Conservation (phyloP, 2,329 filamentous ascomycete species). For the Pezicula radicicola region DNA sequence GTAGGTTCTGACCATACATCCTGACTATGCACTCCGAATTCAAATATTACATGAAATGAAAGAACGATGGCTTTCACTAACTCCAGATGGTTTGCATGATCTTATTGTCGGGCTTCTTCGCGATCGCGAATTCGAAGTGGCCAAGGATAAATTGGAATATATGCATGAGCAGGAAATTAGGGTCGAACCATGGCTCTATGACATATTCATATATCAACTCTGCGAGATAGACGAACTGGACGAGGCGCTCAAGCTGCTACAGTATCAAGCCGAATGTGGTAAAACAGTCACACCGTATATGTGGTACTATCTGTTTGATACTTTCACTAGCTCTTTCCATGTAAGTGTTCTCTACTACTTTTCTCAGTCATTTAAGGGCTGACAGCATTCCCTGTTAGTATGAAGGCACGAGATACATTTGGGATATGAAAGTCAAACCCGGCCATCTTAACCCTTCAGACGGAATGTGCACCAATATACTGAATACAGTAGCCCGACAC, state of each 20-base stretch:
- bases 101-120: conserved; percentile 73
- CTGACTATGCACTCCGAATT: conserved; percentile 75
- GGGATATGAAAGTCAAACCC: conserved; percentile 62
- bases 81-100: conserved; percentile 59
- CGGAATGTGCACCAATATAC: conserved; percentile 63
- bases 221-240: conserved; percentile 71
- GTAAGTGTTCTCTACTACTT: conserved; percentile 37
- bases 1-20: conserved; percentile 74
- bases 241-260: conserved; percentile 69
- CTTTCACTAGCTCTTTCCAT: conserved; percentile 63
- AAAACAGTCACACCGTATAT: conserved; percentile 46
- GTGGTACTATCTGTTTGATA: conserved; percentile 72
- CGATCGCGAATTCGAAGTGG: conserved; percentile 80
- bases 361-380: background rate
- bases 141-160: conserved; percentile 65
- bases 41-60: conserved; percentile 73
- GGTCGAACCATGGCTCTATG: conserved; percentile 72
- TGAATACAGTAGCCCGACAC: conserved; percentile 68
- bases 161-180: conserved; percentile 55
- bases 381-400: conserved; percentile 38
- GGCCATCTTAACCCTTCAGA: conserved; percentile 60
- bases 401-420: conserved; percentile 65
- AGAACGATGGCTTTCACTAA: conserved; percentile 65
- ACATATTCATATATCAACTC: conserved; percentile 73
- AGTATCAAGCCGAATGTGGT: conserved; percentile 46